Base-by-base conservation (phyloP, 2,329 filamentous ascomycete species). In the Aurifilum marmelostoma region DNA sequence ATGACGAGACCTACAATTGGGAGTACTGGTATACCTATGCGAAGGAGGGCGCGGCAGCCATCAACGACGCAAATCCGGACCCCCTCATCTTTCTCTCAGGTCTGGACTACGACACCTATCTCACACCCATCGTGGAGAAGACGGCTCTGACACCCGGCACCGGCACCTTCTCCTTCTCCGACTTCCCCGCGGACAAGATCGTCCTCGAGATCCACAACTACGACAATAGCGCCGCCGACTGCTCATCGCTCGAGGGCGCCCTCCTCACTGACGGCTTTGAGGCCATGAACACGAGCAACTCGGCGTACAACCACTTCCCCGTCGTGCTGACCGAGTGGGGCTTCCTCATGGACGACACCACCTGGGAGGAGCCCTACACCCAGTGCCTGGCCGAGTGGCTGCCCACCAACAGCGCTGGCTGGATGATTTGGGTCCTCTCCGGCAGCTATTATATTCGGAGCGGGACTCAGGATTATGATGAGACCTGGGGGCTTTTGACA, bases 341-440 rank as follows among this genome's bases (percentile, higher is more conserved):
- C 0, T 88, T 88, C 76, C 73, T 75, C 61, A 83, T 85, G 79
- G 81, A 85, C 65, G 65, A 47, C 2, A 78, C 75, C 3, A 83
- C 81, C 1, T 87, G 83, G 77, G 73, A 79, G 59, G 76, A 78
- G 11, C 81, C 83, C 2, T 89, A 89, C 74, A 79, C 84, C 2
- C 81, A 79, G 16, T 89, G 87, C 71, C 75, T 89, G 71, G 80
- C 82, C 6, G 76, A 77, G 18, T 88, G 82, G 73, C 75, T 89
- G 63, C 81, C 83, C 0, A 75, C 78, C 52, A 77, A 83, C 73
- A 80, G 85, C 77, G 81, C 83, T 0, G 83, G 87, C 16, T 87
- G 87, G 87, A 82, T 85, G 76, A 80, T 86, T 77, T 89, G 87
- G 84, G 88, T 87, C 43, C 67, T 91, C 18, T 80, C 81, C 0